Evolutionary conservation across 805 yeast species (phyloP).

Genomic region (Myxozyma kluyveri): DNA sequence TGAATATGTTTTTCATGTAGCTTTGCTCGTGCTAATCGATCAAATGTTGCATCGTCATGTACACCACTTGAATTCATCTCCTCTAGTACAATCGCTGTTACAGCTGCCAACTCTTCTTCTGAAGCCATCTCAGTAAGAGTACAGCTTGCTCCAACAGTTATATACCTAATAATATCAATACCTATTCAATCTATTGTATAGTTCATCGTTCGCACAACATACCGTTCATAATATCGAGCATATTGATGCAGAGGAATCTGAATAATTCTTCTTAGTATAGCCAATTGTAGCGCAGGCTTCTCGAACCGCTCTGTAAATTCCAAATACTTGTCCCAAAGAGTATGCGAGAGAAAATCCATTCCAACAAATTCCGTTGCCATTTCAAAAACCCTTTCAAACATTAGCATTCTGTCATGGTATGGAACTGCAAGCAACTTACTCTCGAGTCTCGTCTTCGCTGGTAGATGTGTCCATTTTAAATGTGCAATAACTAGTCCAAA

Average conservation of each 20-base stretch:
- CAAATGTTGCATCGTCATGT: slow-evolving; percentile 37
- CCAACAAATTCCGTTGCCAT: slow-evolving; percentile 58
- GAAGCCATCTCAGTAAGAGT: slow-evolving; percentile 39
- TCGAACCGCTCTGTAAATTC: slow-evolving; percentile 54
- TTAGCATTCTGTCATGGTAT: not conserved
- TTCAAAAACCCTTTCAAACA: slow-evolving; percentile 40
- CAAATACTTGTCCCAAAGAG: slow-evolving; percentile 77
- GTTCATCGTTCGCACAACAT: slow-evolving; percentile 3
- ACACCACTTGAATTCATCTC: slow-evolving; percentile 17
- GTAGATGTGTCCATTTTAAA: slow-evolving; percentile 37
- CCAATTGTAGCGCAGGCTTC: slow-evolving; percentile 43
- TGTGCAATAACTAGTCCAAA: slow-evolving; percentile 43
- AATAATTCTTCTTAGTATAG: slow-evolving; percentile 40
- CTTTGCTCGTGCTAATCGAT: slow-evolving; percentile 43
- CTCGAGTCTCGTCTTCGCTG: slow-evolving; percentile 23
- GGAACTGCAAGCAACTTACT: slow-evolving; percentile 1
- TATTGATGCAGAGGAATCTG: slow-evolving; percentile 79
- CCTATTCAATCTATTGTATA: slow-evolving; percentile 39
- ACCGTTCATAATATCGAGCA: slow-evolving; percentile 63
- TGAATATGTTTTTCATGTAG: slow-evolving; percentile 47
- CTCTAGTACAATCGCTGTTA: not conserved
- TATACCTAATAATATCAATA: slow-evolving; percentile 29
- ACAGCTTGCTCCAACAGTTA: slow-evolving; percentile 37
- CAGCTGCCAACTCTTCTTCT: slow-evolving; percentile 30
- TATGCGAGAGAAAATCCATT: slow-evolving; percentile 68